Percentiles rank a stretch among this genome's conserved stretches.
Evolutionary conservation across 1,284 basidiomycete genomes (phyloP).

Genomic region (Boletus calvinii): DNA sequence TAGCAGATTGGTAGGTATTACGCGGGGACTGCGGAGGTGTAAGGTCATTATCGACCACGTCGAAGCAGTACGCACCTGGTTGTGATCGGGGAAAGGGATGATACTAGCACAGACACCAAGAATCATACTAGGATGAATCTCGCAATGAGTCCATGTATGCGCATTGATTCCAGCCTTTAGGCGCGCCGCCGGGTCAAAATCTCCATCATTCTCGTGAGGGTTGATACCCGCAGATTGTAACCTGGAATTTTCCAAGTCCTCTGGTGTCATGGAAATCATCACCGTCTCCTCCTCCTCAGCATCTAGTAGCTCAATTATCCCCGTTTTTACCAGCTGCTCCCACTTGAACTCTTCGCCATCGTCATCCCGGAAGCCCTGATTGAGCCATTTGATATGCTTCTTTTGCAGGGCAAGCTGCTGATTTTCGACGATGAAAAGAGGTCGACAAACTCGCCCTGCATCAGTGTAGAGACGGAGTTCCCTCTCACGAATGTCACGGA

Average conservation of each 20-base stretch:
- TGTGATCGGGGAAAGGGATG: constrained; percentile 99
- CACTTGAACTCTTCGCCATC: constrained; percentile 73
- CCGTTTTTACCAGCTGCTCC: constrained; percentile 83
- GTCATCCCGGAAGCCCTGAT: constrained; percentile 50
- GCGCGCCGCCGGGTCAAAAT: constrained; percentile 86
- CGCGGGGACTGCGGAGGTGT: constrained; percentile 75
- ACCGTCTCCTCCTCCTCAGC: constrained; percentile 99
- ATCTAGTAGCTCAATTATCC: constrained; percentile 93
- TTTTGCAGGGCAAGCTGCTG: constrained; percentile 83
- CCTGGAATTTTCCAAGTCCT: constrained; percentile 88
- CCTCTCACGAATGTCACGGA: constrained; percentile 94
- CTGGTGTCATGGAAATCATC: constrained; percentile 98
- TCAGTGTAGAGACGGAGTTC: constrained; percentile 96
- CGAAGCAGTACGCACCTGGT: constrained; percentile 65
- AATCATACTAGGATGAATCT: constrained; percentile 99
- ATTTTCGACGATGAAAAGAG: constrained; percentile 95
- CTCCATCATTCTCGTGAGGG: constrained; percentile 58
- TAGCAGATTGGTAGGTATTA: constrained; percentile 99
- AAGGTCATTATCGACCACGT: constrained; percentile 15
- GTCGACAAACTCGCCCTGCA: constrained; percentile 94
- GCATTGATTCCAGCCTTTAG: constrained; percentile 80
- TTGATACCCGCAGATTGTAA: constrained; percentile 64
- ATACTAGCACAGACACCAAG: constrained; percentile 98
- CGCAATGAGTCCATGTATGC: constrained; percentile 97
- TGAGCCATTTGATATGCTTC: constrained; percentile 80